A percentile compares a stretch with the other conserved stretches of the same genome.
Evolutionary conservation across 805 yeast species (phyloP).

Genomic region (Candida nonsorbophila): DNA sequence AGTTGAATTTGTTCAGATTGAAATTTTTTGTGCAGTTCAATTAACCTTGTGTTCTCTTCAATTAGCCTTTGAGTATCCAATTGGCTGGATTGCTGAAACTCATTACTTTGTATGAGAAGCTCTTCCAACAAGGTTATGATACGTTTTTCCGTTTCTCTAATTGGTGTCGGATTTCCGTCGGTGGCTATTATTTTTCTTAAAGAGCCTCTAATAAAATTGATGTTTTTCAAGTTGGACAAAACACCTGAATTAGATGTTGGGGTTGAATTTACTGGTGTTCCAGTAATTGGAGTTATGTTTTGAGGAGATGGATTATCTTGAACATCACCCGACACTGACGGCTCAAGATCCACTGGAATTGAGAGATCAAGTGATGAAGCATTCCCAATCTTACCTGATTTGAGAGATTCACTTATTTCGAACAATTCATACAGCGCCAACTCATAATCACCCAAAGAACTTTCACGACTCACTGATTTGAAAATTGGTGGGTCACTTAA

Average conservation of each 20-base stretch:
- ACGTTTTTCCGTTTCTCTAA: too few relatives aligned
- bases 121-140: too few relatives aligned
- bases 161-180: too few relatives aligned
- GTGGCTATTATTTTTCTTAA: too few relatives aligned
- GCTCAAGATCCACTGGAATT: slow-evolving; percentile 2
- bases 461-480: slow-evolving; percentile 11
- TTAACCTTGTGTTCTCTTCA: slow-evolving; percentile 5
- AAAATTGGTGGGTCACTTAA: slow-evolving; percentile 6
- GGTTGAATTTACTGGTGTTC: slow-evolving; percentile 4
- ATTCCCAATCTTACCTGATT: slow-evolving; percentile 18
- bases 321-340: too few relatives aligned
- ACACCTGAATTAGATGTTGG: too few relatives aligned
- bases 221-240: too few relatives aligned
- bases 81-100: too few relatives aligned
- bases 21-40: slow-evolving; percentile 7
- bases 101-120: too few relatives aligned
- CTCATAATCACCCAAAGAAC: slow-evolving; percentile 23
- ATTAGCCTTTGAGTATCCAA: slow-evolving; percentile 3
- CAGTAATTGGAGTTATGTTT: slow-evolving; percentile 4
- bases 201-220: too few relatives aligned
- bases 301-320: too few relatives aligned
- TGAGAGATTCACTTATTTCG: slow-evolving; percentile 26
- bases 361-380: slow-evolving; percentile 3
- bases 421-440: slow-evolving; percentile 19
- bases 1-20: slow-evolving; percentile 8